Evolutionary conservation across 345 rosid species (phyloP), one percentile per base, ranked within the genome.

Genomic region (Pugionium cornutum): DNA sequence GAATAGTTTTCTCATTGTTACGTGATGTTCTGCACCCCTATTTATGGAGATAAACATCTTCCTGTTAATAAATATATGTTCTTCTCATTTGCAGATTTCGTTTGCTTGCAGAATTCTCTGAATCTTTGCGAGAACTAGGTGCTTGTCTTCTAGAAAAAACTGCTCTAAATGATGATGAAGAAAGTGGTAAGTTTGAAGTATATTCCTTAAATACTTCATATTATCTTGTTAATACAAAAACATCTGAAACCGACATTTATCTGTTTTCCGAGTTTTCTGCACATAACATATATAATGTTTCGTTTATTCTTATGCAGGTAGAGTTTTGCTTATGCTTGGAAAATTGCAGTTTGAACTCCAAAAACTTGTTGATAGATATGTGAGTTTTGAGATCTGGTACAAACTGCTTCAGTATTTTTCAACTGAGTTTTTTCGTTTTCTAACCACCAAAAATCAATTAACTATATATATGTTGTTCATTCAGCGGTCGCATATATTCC

Each of bases 111-210:
- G 99, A 94, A 78, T 89, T 94, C 81, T 91, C 99, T 0, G 96
- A 84, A 80, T 87, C 99, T 28, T 74, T 94, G 78, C 75, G 73
- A 76, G 99, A 94, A 67, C 70, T 90, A 77, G 99, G 99, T 66
- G 75, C 85, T 58, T 94, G 97, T 64, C 86, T 94, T 54, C 83
- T 84, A 58, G 89, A 84, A 77, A 90, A 86, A 73, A 87, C 89
- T 49, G 81, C 92, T 67, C 73, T 84, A 25, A 79, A 85, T 73
- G 96, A 83, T 34, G 86, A 94, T 77, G 91, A 91, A 81, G 97
- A 88, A 78, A 85, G 89, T 75, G 92, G 99, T 94, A 68, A 74
- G 86, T 69, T 11, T 30, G 18, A 46, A 31, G 26, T n/a, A 52
- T 31, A 29, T 44, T 52, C 42, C 64, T 59, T 68, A n/a, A 26